Conservation (phyloP, 106 monocot genomes). For the Acorus calamus region DNA sequence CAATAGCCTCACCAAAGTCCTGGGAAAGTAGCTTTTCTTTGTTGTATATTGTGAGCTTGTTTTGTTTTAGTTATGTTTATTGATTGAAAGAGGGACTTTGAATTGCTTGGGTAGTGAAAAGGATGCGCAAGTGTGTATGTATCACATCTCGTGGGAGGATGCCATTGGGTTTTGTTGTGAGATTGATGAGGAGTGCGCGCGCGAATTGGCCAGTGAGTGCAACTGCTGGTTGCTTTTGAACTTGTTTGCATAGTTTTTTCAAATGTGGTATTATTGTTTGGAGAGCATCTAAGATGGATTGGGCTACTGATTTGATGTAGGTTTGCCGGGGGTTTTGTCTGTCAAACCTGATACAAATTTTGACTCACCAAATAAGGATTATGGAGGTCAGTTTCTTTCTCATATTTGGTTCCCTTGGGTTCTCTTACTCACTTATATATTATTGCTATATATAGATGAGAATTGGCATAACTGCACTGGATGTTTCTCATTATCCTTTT, state of each 20-base stretch:
- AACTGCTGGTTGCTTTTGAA: too few relatives aligned
- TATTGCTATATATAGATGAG: too few relatives aligned
- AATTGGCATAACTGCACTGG: too few relatives aligned
- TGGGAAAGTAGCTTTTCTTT: constrained; percentile 61
- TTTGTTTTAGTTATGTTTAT: neutral
- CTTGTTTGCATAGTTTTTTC: too few relatives aligned
- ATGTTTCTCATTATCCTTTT: too few relatives aligned
- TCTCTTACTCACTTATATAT: too few relatives aligned
- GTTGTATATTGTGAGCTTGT: neutral
- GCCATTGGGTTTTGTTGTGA: constrained; percentile 85
- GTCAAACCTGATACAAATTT: constrained; percentile 52
- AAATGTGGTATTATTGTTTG: too few relatives aligned
- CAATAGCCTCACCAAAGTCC: constrained; percentile 57
- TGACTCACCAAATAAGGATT: constrained; percentile 56
- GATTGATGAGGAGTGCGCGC: constrained; percentile 75
- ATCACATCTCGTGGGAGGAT: constrained; percentile 84
- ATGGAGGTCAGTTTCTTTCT: constrained; percentile 35
- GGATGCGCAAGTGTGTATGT: constrained; percentile 83
- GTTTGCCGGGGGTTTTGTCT: constrained; percentile 59
- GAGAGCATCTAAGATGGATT: too few relatives aligned
- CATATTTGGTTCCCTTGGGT: too few relatives aligned
- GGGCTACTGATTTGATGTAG: constrained; percentile 19
- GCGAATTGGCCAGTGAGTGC: constrained; percentile 53
- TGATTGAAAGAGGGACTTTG: neutral
- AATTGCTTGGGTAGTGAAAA: constrained; percentile 39